Percentiles rank a stretch among this genome's conserved stretches.
Evolutionary conservation across 345 rosid species (phyloP).

Genomic region (Geranium brycei): DNA sequence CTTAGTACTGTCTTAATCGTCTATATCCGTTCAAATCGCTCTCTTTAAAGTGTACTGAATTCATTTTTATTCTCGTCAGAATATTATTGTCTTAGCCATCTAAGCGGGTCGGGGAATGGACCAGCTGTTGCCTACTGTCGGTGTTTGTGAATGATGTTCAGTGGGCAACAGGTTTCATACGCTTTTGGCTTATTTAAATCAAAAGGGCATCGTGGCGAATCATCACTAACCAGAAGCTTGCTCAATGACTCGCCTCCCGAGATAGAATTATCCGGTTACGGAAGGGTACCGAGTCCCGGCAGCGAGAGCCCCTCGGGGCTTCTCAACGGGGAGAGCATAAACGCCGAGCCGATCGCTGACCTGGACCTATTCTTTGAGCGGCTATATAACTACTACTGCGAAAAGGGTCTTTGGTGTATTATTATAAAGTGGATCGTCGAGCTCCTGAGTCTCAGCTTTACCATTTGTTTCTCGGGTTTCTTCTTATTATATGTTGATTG

Average conservation of each 20-base stretch:
- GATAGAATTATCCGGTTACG: slow-evolving; percentile 75
- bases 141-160: slow-evolving; percentile 69
- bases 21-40: no score
- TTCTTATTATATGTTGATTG: slow-evolving; percentile 88
- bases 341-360: slow-evolving; percentile 68
- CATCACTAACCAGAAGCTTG: slow-evolving; percentile 66
- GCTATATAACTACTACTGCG: slow-evolving; percentile 84
- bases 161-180: slow-evolving; percentile 51
- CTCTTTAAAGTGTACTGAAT: no score
- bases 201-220: slow-evolving; percentile 46
- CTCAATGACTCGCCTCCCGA: slow-evolving; percentile 70
- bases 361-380: slow-evolving; percentile 88
- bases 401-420: slow-evolving; percentile 94
- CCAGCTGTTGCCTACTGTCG: slow-evolving; percentile 45
- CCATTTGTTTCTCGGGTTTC: slow-evolving; percentile 91
- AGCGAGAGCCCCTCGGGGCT: slow-evolving; percentile 95
- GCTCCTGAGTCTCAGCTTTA: slow-evolving; percentile 78
- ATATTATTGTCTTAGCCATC: slow-evolving; percentile 8
- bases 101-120: slow-evolving; percentile 59
- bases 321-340: slow-evolving; percentile 84
- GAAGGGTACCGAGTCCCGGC: slow-evolving; percentile 81
- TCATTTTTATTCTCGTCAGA: not conserved
- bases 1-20: no score
- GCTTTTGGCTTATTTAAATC: slow-evolving; percentile 50
- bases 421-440: slow-evolving; percentile 92